Conservation (phyloP, 768 basidiomycete species). For the Boletus rufocinnamomeus region DNA sequence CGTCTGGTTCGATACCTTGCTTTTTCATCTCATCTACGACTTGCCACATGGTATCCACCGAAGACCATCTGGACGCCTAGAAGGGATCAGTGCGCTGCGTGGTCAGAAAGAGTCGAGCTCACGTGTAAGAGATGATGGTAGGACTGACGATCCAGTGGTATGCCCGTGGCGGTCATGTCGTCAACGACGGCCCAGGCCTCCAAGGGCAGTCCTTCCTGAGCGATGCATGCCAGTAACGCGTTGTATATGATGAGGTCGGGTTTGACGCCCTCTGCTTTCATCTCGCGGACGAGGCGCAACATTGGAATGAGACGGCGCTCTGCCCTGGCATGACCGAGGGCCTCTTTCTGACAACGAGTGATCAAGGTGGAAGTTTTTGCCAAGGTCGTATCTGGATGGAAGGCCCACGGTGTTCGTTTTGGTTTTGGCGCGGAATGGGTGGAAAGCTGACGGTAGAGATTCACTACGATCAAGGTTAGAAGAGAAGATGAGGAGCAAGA, state of each 20-base stretch:
- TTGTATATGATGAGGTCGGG: constrained; percentile 63
- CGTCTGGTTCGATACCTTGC: constrained; percentile 49
- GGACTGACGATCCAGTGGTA: constrained; percentile 51
- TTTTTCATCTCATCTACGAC: constrained; percentile 59
- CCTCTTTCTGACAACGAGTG: constrained; percentile 37
- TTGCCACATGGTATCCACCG: constrained; percentile 44
- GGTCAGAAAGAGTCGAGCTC: constrained; percentile 19
- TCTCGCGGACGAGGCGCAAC: constrained; percentile 49
- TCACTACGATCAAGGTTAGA: not conserved
- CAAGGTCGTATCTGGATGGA: constrained; percentile 26
- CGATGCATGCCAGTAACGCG: constrained; percentile 52
- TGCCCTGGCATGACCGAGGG: constrained; percentile 38
- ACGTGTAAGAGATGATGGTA: constrained; percentile 67
- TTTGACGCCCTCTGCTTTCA: constrained; percentile 56
- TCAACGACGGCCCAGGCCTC: constrained; percentile 69
- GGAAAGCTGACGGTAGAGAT: constrained; percentile 7
- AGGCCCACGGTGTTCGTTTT: constrained; percentile 30
- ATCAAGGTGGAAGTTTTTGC: constrained; percentile 28
- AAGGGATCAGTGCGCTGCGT: constrained; percentile 12
- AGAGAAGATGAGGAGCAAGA: not conserved
- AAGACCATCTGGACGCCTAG: constrained; percentile 49
- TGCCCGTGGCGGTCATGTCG: constrained; percentile 58
- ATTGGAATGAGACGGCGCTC: constrained; percentile 39
- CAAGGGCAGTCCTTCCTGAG: constrained; percentile 41
- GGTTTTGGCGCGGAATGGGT: not conserved